Conservation (phyloP, 1,284 basidiomycete species). For the Apiotrichum porosum region DNA sequence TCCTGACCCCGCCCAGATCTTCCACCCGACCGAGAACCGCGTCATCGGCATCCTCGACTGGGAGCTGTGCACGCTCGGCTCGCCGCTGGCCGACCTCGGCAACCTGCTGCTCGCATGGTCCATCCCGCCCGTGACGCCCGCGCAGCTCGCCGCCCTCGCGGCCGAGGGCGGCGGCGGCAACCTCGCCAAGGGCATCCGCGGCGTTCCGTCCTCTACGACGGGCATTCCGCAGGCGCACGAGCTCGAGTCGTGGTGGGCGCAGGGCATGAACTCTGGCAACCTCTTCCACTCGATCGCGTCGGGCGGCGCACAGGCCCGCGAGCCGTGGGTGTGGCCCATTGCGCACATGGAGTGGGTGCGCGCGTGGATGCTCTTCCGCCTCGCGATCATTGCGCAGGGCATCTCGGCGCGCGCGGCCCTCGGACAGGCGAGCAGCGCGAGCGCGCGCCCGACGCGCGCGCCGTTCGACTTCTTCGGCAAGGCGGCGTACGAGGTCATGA, state of each 20-base stretch:
- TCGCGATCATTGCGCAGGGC: slow-evolving; percentile 83
- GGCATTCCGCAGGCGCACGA: slow-evolving; percentile 64
- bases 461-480: slow-evolving; percentile 61
- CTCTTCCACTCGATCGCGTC: slow-evolving; percentile 18
- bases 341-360: slow-evolving; percentile 36
- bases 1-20: too few relatives aligned
- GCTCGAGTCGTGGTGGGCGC: slow-evolving; percentile 56
- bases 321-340: slow-evolving; percentile 34
- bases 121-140: slow-evolving; percentile 53
- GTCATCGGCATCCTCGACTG: slow-evolving; percentile 95
- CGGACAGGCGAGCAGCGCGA: slow-evolving; percentile 79
- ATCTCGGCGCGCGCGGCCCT: slow-evolving; percentile 84
- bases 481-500: slow-evolving; percentile 54
- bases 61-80: slow-evolving; percentile 90
- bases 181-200: slow-evolving; percentile 56
- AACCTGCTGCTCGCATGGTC: slow-evolving; percentile 57
- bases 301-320: slow-evolving; percentile 1
- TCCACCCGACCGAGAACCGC: slow-evolving; percentile 82
- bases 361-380: slow-evolving; percentile 51
- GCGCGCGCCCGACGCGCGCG: slow-evolving; percentile 54
- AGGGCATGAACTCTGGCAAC: slow-evolving; percentile 36
- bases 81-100: slow-evolving; percentile 81
- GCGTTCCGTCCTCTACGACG: slow-evolving; percentile 53
- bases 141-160: not conserved
- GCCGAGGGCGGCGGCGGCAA: slow-evolving; percentile 5